Conservation (phyloP, 2,329 filamentous ascomycete genomes). For the Fusarium brevicatenulatum region DNA sequence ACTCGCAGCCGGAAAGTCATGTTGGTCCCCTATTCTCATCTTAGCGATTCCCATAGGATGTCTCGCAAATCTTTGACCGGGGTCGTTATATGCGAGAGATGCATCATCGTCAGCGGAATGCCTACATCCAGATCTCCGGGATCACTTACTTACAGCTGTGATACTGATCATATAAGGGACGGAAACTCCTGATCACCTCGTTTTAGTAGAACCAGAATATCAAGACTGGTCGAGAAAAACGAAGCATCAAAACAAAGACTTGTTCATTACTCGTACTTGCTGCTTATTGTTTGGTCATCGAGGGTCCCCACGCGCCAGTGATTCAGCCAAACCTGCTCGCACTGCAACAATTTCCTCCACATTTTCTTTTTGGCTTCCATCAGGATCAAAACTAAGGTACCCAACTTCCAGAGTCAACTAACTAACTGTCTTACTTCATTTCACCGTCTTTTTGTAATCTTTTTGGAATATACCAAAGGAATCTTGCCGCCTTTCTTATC, state of each 20-base stretch:
- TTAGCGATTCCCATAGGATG: not conserved
- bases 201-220: not conserved
- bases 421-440: not conserved
- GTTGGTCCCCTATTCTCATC: constrained; percentile 2
- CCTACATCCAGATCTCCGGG: not conserved
- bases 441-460: not conserved
- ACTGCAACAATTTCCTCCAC: not conserved
- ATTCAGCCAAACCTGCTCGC: not conserved
- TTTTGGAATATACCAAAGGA: not conserved
- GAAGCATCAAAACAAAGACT: not conserved
- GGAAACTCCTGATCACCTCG: not conserved
- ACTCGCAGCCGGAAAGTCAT: not conserved
- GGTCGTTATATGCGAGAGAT: not conserved
- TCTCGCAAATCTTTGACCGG: not conserved
- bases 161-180: not conserved
- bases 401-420: not conserved
- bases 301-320: not conserved
- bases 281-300: not conserved
- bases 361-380: not conserved
- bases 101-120: not conserved
- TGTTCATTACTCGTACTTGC: not conserved
- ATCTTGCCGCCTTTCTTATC: not conserved
- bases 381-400: not conserved
- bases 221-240: not conserved
- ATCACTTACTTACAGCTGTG: not conserved